These are phyloP conservation scores for Yamadazyma membranifaciens DNA, from an alignment of 1,139 yeast genomes.

Conservation along the genomic window DNA sequence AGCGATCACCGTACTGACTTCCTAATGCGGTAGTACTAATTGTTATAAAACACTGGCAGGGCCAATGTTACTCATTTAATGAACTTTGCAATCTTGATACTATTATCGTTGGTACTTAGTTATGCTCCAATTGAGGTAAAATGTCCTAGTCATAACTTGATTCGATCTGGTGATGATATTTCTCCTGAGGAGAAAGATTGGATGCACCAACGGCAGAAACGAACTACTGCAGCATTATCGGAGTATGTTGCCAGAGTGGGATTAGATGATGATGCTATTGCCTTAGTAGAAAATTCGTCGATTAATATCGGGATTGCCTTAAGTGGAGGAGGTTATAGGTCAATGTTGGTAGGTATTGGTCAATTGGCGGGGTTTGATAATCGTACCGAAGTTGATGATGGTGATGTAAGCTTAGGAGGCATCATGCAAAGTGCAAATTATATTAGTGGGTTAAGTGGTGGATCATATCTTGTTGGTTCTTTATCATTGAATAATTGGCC, in stretches of 20 bases:
- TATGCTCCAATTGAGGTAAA: constrained; percentile 64
- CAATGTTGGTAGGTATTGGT: constrained; percentile 91
- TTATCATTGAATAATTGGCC: constrained; percentile 35
- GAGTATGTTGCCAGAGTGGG: constrained; percentile 59
- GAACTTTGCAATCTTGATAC: not conserved
- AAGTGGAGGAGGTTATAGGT: constrained; percentile 92
- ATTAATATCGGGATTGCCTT: constrained; percentile 70
- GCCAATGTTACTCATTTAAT: not conserved
- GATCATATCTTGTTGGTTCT: constrained; percentile 38
- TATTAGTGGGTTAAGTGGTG: constrained; percentile 40
- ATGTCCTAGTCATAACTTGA: constrained; percentile 48
- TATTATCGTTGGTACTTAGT: constrained; percentile 17
- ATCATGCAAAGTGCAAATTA: constrained; percentile 38
- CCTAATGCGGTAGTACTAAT: not conserved
- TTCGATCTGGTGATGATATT: constrained; percentile 36
- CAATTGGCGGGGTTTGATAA: constrained; percentile 76
- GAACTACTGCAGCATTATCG: constrained; percentile 52
- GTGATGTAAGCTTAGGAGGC: constrained; percentile 28
- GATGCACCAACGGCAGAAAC: constrained; percentile 47
- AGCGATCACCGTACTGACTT: not conserved
- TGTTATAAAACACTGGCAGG: not conserved
- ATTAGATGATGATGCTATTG: constrained; percentile 51
- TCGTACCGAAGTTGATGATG: constrained; percentile 49
- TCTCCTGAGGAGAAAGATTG: constrained; percentile 38
- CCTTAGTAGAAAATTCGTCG: constrained; percentile 38